These are phyloP conservation scores for Scytalidium sp. DNA, from an alignment of 2,329 filamentous ascomycete genomes.

Conservation along the genomic window DNA sequence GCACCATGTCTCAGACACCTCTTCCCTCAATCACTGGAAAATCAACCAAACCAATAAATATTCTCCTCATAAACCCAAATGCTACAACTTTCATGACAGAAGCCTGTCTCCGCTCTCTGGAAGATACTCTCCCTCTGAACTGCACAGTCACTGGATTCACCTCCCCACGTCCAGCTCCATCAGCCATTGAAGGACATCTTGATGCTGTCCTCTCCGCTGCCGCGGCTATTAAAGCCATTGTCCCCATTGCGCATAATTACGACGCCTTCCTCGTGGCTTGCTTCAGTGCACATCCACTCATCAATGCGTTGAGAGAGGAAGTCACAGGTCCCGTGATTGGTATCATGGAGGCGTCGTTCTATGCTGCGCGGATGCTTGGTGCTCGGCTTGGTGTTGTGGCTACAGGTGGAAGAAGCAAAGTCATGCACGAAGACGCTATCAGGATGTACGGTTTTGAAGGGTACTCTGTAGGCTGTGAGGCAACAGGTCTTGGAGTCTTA, in stretches of 20 bases:
- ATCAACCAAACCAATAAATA: slow-evolving; percentile 27
- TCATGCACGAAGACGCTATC: slow-evolving; percentile 70
- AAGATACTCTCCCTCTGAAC: slow-evolving; percentile 40
- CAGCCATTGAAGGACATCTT: slow-evolving; percentile 47
- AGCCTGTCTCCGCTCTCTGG: slow-evolving; percentile 40
- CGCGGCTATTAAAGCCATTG: slow-evolving; percentile 41
- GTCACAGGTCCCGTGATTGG: slow-evolving; percentile 61
- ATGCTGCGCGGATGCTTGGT: slow-evolving; percentile 47
- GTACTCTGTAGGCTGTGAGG: slow-evolving; percentile 32
- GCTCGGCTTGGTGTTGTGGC: slow-evolving; percentile 79
- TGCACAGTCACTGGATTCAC: slow-evolving; percentile 49
- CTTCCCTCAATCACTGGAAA: slow-evolving; percentile 23
- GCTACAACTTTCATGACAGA: slow-evolving; percentile 43
- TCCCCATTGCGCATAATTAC: slow-evolving; percentile 39
- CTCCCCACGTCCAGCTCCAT: slow-evolving; percentile 43
- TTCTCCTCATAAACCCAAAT: slow-evolving; percentile 48
- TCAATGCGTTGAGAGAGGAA: slow-evolving; percentile 52
- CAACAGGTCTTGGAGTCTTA: slow-evolving; percentile 71
- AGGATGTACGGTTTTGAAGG: slow-evolving; percentile 63
- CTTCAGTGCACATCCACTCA: slow-evolving; percentile 79
- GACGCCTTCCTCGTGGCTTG: slow-evolving; percentile 82
- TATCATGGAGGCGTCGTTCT: slow-evolving; percentile 75
- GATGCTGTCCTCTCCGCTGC: slow-evolving; percentile 49
- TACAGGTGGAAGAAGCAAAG: slow-evolving; percentile 62
- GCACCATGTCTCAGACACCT: slow-evolving; percentile 2